phyloP scores from a whole-genome alignment of 139 green algal genomes.

The Closterium sp. region DNA sequence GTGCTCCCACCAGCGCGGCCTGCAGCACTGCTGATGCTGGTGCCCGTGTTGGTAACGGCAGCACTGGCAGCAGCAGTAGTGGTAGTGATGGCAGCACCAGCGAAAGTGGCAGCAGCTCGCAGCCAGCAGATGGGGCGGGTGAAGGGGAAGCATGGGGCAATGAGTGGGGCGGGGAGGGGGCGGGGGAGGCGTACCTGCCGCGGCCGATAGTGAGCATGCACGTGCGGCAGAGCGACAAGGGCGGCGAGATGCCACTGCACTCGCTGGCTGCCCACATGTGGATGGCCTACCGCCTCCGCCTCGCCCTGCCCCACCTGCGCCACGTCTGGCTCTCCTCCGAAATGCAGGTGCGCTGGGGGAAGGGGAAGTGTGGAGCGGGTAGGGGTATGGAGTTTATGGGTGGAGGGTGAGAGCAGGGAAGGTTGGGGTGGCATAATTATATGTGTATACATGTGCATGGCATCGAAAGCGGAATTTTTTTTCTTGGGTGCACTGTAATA shows the following conservation, averaged over 20 bases:
- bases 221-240: conserved; percentile 32
- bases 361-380: too few relatives aligned
- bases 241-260: conserved; percentile 9
- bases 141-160: background rate
- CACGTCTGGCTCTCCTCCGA: conserved; percentile 15
- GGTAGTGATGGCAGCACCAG: background rate
- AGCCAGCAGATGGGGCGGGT: background rate
- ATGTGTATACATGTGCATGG: too few relatives aligned
- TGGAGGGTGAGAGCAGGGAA: too few relatives aligned
- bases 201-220: conserved; percentile 16
- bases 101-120: background rate
- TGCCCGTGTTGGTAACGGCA: background rate
- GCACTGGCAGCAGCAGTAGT: too few relatives aligned
- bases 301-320: background rate
- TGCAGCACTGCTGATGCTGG: background rate
- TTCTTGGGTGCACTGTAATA: too few relatives aligned
- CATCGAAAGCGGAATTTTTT: too few relatives aligned
- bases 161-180: background rate
- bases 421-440: too few relatives aligned
- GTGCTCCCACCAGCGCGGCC: background rate
- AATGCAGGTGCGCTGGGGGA: too few relatives aligned
- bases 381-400: too few relatives aligned
- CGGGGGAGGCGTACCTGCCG: background rate
- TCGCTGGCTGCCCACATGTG: background rate
- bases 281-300: background rate